Percentiles rank a stretch among this genome's conserved stretches.
These are phyloP conservation scores for Antrodiella citrinella DNA, from an alignment of 768 basidiomycete species.

Conservation along the genomic window DNA sequence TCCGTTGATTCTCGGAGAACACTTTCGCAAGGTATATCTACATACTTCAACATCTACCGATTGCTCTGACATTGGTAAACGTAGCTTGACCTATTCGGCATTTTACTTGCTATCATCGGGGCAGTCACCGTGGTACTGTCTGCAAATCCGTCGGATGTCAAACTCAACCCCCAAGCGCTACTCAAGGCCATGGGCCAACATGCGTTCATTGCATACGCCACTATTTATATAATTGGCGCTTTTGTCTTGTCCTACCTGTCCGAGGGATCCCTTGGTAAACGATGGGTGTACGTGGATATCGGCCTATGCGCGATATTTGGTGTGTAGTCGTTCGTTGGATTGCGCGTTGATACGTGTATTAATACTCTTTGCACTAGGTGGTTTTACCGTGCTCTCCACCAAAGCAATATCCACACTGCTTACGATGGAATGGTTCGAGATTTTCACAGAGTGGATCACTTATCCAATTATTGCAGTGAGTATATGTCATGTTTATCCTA, in stretches of 20 bases:
- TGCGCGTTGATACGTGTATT: too few species aligned
- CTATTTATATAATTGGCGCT: conserved; percentile 49
- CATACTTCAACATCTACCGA: too few species aligned
- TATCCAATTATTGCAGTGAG: conserved; percentile 71
- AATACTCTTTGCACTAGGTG: conserved; percentile 41
- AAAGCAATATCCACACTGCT: conserved; percentile 87
- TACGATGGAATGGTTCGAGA: conserved; percentile 66
- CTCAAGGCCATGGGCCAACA: conserved; percentile 60
- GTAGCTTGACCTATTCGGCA: conserved; percentile 75
- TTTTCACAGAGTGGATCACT: conserved; percentile 75
- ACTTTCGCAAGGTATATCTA: conserved; percentile 60
- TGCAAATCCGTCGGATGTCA: conserved; percentile 60
- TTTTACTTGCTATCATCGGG: conserved; percentile 75
- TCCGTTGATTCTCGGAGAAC: conserved; percentile 75
- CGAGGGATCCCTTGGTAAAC: conserved; percentile 50
- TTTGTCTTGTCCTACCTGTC: conserved; percentile 60
- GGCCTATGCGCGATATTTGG: conserved; percentile 84
- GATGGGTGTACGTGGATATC: conserved; percentile 77
- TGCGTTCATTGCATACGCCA: conserved; percentile 70
- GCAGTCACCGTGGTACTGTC: conserved; percentile 90
- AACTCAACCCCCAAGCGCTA: conserved; percentile 61
- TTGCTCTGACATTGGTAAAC: not conserved
- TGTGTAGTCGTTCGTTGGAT: conserved; percentile 24
- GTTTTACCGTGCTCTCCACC: conserved; percentile 89
- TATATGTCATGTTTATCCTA: not conserved